phyloP scores from a whole-genome alignment of 805 yeast genomes.

The Ogataea salicorniae region DNA sequence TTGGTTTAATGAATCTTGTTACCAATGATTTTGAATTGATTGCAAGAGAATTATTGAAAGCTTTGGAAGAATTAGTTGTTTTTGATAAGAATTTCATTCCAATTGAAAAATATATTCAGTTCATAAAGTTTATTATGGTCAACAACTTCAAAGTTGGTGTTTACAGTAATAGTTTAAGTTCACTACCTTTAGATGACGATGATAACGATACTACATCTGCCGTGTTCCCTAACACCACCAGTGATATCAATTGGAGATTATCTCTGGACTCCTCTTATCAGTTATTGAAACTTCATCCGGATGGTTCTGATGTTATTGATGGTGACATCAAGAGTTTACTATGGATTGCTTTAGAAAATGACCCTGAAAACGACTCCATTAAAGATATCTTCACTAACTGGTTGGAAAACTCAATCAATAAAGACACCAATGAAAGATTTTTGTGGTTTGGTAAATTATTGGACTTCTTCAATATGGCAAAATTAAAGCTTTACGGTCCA shows the following conservation, averaged over 20 bases:
- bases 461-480: constrained; percentile 21
- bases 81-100: constrained; percentile 38
- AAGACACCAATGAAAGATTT: constrained; percentile 12
- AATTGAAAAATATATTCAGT: constrained; percentile 22
- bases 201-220: constrained; percentile 21
- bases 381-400: constrained; percentile 18
- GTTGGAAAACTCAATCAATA: constrained; percentile 17
- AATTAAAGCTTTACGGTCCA: constrained; percentile 19
- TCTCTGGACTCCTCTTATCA: constrained; percentile 28
- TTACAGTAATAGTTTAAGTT: constrained; percentile 17
- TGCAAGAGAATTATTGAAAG: constrained; percentile 34
- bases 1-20: constrained; percentile 33
- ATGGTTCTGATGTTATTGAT: constrained; percentile 10
- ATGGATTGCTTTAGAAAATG: constrained; percentile 31
- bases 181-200: constrained; percentile 22
- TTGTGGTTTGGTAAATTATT: constrained; percentile 28
- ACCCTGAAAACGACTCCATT: constrained; percentile 17
- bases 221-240: constrained; percentile 32
- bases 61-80: constrained; percentile 42
- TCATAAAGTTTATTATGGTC: constrained; percentile 29
- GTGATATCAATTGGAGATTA: constrained; percentile 21
- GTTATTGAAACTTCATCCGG: constrained; percentile 21
- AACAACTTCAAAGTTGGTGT: constrained; percentile 33
- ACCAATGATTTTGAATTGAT: constrained; percentile 30
- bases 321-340: constrained; percentile 18